A percentile compares a stretch with the other conserved stretches of the same genome.
Conservation (phyloP, 495 filamentous ascomycete genomes). For the Tuber borchii region DNA sequence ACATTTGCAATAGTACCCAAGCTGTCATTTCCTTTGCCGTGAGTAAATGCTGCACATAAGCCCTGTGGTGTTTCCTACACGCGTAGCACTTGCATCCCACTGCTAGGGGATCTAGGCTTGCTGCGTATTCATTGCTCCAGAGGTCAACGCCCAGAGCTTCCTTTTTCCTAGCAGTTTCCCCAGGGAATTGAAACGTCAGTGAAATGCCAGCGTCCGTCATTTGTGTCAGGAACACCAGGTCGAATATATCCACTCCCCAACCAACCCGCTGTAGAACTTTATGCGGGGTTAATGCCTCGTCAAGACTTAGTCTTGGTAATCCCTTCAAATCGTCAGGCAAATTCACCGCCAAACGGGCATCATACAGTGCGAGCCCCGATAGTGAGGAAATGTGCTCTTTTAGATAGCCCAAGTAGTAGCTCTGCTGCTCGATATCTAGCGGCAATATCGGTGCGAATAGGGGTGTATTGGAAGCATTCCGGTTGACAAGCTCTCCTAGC, state of each 20-base stretch:
- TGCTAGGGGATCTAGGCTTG: constrained; percentile 54
- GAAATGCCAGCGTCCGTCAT: constrained; percentile 83
- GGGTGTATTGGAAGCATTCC: constrained; percentile 40
- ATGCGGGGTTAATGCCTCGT: constrained; percentile 61
- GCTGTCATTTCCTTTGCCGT: constrained; percentile 89
- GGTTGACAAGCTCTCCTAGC: constrained; percentile 55
- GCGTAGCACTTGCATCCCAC: constrained; percentile 70
- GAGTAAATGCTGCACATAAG: constrained; percentile 81
- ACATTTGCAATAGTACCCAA: constrained; percentile 81
- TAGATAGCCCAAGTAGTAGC: constrained; percentile 66
- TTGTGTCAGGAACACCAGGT: constrained; percentile 62
- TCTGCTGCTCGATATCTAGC: constrained; percentile 64
- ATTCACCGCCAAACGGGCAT: constrained; percentile 60
- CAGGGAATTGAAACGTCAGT: constrained; percentile 64
- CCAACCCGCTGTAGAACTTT: constrained; percentile 64
- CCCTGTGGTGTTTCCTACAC: constrained; percentile 75
- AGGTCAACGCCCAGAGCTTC: constrained; percentile 66
- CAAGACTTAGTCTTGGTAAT: constrained; percentile 68
- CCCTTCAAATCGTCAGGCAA: constrained; percentile 53
- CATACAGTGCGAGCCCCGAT: constrained; percentile 78
- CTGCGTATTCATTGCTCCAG: constrained; percentile 56
- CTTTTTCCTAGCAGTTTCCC: constrained; percentile 1
- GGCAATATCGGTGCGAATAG: constrained; percentile 81
- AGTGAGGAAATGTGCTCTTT: constrained; percentile 51
- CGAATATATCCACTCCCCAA: constrained; percentile 73